These are phyloP conservation scores for Linnemannia zychae DNA, from an alignment of 192 early-diverging fungal species.

Conservation along the genomic window DNA sequence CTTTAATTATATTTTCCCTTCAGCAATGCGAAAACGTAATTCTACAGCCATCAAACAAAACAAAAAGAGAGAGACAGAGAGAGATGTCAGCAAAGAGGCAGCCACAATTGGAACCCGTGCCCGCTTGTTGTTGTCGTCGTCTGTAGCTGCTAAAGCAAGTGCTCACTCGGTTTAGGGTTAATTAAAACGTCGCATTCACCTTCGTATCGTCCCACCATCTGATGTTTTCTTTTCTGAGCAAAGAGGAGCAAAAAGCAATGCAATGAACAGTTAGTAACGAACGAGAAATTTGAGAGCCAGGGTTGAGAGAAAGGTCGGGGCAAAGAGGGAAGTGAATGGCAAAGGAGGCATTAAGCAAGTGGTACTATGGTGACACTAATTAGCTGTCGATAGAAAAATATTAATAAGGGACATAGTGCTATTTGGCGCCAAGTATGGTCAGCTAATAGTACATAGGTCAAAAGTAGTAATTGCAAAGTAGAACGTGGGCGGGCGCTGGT, in stretches of 20 bases:
- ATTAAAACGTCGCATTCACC: too few relatives aligned
- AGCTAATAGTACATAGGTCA: too few relatives aligned
- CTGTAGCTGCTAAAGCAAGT: background rate
- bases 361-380: background rate
- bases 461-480: too few relatives aligned
- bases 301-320: background rate
- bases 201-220: too few relatives aligned
- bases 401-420: background rate
- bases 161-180: too few relatives aligned
- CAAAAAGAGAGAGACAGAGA: background rate
- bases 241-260: too few relatives aligned
- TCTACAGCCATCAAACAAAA: background rate
- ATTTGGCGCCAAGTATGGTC: background rate
- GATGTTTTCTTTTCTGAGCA: too few relatives aligned
- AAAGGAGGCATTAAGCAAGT: background rate
- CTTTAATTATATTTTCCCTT: constrained; percentile 6
- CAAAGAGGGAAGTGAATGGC: too few relatives aligned
- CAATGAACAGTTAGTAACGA: background rate
- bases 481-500: too few relatives aligned
- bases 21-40: background rate
- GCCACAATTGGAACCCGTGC: background rate
- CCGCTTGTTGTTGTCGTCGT: background rate
- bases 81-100: background rate
- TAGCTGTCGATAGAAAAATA: background rate
- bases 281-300: background rate